phyloP scores from a whole-genome alignment of 768 basidiomycete genomes.

The Inosperma sp. region DNA sequence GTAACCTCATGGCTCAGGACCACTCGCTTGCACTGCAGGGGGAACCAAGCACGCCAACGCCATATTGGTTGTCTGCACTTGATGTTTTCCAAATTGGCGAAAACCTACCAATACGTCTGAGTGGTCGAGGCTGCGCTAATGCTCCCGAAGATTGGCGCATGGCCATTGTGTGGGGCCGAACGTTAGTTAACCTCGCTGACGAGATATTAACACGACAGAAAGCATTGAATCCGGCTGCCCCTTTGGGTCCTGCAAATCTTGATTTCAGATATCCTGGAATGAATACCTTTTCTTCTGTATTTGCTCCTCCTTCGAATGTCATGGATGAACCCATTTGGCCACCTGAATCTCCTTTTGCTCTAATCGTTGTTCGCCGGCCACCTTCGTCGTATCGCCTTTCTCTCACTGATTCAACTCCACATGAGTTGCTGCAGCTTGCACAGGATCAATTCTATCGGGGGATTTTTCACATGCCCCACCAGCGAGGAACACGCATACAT shows the following conservation, averaged over 20 bases:
- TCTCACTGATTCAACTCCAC: conserved; percentile 36
- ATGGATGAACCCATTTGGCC: conserved; percentile 46
- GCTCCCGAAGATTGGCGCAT: conserved; percentile 60
- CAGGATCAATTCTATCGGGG: conserved; percentile 68
- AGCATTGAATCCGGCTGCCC: conserved; percentile 7
- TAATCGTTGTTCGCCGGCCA: conserved; percentile 31
- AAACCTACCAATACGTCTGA: conserved; percentile 47
- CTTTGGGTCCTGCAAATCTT: background rate
- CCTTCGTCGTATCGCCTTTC: conserved; percentile 48
- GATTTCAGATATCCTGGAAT: background rate
- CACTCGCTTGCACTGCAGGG: conserved; percentile 46
- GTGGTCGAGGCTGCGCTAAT: conserved; percentile 25
- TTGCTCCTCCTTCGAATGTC: background rate
- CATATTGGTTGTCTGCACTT: conserved; percentile 66
- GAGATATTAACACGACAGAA: conserved; percentile 38
- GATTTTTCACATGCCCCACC: conserved; percentile 69
- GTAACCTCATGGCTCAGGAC: conserved; percentile 53
- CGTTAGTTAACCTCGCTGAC: conserved; percentile 56
- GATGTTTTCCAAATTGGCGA: conserved; percentile 70
- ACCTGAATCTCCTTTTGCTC: conserved; percentile 46
- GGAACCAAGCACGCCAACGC: conserved; percentile 47
- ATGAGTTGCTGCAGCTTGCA: conserved; percentile 55
- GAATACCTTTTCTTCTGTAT: background rate
- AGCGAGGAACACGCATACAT: conserved; percentile 9
- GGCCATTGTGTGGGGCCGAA: conserved; percentile 64